phyloP scores from a whole-genome alignment of 2,329 filamentous ascomycete genomes.

The Sporothrix pallida region DNA sequence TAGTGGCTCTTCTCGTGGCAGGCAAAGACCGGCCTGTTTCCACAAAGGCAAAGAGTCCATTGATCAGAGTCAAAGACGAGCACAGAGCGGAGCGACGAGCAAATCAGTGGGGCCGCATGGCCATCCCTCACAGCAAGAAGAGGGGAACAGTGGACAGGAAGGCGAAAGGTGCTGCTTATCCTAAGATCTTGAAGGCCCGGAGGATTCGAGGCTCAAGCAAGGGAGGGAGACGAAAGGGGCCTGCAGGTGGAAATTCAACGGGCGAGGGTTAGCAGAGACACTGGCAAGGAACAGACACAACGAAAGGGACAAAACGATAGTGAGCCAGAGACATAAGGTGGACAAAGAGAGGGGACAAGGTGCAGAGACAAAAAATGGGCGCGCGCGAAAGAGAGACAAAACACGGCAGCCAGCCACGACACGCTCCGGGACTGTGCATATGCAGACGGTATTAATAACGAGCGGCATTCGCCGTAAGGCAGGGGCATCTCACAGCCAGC shows the following conservation, averaged over 20 bases:
- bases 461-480: constrained; percentile 7
- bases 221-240: constrained; percentile 19
- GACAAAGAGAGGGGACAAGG: not conserved
- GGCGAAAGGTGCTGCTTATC: not conserved
- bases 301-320: too few relatives aligned
- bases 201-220: constrained; percentile 17
- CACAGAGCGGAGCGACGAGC: not conserved
- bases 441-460: not conserved
- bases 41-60: not conserved
- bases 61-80: not conserved
- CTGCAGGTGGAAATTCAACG: constrained; percentile 25
- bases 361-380: not conserved
- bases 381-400: not conserved
- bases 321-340: too few relatives aligned
- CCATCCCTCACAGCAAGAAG: constrained; percentile 20
- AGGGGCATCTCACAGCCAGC: not conserved
- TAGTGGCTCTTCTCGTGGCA: constrained; percentile 18
- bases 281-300: not conserved
- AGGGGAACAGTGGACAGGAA: not conserved
- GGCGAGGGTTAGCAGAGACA: constrained; percentile 6
- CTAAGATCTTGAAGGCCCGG: not conserved
- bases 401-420: constrained; percentile 6
- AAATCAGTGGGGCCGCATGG: constrained; percentile 18
- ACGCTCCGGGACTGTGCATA: constrained; percentile 12
- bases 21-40: constrained; percentile 25